Percentiles rank a stretch among this genome's conserved stretches.
Conservation (phyloP, 2,329 filamentous ascomycete genomes). For the Elsinoe ampelina region DNA sequence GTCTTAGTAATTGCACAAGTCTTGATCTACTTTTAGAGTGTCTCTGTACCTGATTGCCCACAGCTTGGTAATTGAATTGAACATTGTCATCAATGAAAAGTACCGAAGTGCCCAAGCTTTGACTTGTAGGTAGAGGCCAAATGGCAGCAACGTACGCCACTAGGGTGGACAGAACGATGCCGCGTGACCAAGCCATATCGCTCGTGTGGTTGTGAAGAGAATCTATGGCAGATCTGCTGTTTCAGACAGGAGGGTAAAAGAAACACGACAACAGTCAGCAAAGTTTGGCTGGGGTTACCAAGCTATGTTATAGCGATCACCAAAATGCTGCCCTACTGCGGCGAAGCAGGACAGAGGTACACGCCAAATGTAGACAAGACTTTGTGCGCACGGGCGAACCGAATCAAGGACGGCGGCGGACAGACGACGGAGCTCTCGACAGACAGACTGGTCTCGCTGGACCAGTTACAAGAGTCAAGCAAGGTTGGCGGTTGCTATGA, state of each 20-base stretch:
- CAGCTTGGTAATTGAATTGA: conserved; percentile 29
- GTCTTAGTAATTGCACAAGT: conserved; percentile 14
- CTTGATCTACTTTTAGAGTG: conserved; percentile 3
- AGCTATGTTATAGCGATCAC: conserved; percentile 3
- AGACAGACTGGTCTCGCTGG: background rate
- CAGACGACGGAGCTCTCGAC: background rate
- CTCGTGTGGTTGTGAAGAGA: background rate
- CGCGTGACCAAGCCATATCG: background rate
- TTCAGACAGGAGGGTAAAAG: background rate
- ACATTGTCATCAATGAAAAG: conserved; percentile 33
- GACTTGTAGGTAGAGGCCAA: conserved; percentile 35
- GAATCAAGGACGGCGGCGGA: background rate
- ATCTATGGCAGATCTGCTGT: background rate
- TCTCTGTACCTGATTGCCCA: conserved; percentile 22
- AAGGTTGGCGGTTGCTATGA: background rate
- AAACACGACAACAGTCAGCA: background rate
- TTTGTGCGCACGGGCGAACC: conserved; percentile 7
- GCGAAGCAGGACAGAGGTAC: background rate
- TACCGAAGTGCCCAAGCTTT: conserved; percentile 30
- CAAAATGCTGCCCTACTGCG: background rate
- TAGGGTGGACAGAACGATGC: background rate
- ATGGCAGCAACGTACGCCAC: conserved; percentile 27
- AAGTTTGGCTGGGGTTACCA: background rate
- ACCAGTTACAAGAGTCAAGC: background rate
- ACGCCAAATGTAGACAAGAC: conserved; percentile 7